Evolutionary conservation across 139 green algal genomes (phyloP).

Genomic region (Tetraselmis chui): DNA sequence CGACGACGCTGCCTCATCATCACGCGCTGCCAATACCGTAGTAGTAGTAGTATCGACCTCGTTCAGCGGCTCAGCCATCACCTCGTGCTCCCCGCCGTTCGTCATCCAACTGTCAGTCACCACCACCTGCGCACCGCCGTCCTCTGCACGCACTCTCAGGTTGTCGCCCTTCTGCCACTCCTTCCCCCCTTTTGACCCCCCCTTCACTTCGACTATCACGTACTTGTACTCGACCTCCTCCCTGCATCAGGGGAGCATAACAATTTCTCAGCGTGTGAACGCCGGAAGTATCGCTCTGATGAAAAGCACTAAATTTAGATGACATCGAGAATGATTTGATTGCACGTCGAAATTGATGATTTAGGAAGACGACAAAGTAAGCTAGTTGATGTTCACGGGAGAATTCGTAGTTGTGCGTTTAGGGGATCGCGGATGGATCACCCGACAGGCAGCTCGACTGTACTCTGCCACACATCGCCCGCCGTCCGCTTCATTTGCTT

Average conservation of each 20-base stretch:
- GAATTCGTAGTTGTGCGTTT: too few relatives aligned
- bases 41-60: too few relatives aligned
- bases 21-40: too few relatives aligned
- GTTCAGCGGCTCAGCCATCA: background rate
- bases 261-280: too few relatives aligned
- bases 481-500: conserved; percentile 27
- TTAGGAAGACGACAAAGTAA: too few relatives aligned
- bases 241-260: too few relatives aligned
- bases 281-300: too few relatives aligned
- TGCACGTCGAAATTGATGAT: too few relatives aligned
- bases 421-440: too few relatives aligned
- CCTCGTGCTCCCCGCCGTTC: background rate
- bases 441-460: background rate
- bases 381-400: too few relatives aligned
- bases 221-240: background rate
- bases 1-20: background rate
- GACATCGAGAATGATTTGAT: too few relatives aligned
- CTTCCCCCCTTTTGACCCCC: background rate
- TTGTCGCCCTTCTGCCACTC: background rate
- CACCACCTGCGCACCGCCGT: background rate
- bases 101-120: background rate
- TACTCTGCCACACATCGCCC: conserved; percentile 26
- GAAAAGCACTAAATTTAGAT: too few relatives aligned
- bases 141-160: background rate
- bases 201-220: background rate